Base-by-base conservation (phyloP, 805 yeast genomes). In the Starmera pachycereana region DNA sequence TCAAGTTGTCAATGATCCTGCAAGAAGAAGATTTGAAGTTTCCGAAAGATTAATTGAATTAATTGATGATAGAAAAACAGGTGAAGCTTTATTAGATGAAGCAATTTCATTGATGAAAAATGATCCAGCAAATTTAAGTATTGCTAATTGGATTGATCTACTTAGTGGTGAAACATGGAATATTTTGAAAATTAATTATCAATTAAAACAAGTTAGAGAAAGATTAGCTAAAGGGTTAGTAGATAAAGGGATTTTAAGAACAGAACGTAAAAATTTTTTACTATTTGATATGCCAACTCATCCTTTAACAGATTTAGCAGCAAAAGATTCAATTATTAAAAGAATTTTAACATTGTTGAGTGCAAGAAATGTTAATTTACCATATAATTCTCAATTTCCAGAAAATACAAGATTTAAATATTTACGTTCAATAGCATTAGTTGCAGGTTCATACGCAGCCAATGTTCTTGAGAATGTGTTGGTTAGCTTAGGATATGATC, bases 231-330 rank as follows among this genome's bases (percentile, higher is more conserved):
- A 92, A 63, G 98, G 98, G 1, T 70, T 92, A 39, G 98, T 94
- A 32, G 98, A 92, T 61, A 92, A 92, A 65, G 97, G 98, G 18
- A 81, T 92, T 36, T 72, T 94, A 54, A 80, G 96, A 65, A 92
- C 98, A 8, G 98, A 92, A 62, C 78, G 95, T 61, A 87, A 89
- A 59, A 92, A 87, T 65, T 92, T 92, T 58, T 77, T 92, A 54
- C 67, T 92, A 40, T 92, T 92, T 53, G 98, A 92, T 61, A 92
- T 92, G 97, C 96, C 98, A 28, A 92, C 98, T 8, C 98, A 94
- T 62, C 98, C 98, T 8, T 76, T 92, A 12, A 81, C 89, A 29
- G 98, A 92, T 61, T 72, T 81, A 35, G 66, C 77, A 47, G 79
- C 95, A 37, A 92, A 92, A 62, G 95, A 86, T 49, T 78, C 79